These are phyloP conservation scores for Eucalyptus sp. DNA, from an alignment of 345 rosid genomes.

Conservation along the genomic window DNA sequence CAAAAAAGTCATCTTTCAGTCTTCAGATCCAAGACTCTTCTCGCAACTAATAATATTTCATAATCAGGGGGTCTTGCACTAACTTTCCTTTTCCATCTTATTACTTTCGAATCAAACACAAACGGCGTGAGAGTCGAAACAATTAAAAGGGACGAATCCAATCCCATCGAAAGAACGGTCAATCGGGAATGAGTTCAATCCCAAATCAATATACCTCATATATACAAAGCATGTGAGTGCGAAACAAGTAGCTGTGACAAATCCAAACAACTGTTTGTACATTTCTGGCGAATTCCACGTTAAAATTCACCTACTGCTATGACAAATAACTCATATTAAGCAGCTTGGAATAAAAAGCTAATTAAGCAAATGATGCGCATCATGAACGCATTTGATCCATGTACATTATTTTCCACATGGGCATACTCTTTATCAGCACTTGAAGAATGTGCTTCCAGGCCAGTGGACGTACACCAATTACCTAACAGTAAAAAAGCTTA, in stretches of 20 bases:
- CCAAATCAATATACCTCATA: neutral
- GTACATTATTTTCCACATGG: neutral
- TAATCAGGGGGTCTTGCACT: neutral
- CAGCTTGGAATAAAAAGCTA: neutral
- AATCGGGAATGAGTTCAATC: neutral
- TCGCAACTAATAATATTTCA: neutral
- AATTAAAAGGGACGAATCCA: neutral
- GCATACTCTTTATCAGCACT: neutral
- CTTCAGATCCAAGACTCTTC: neutral
- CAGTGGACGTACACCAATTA: neutral
- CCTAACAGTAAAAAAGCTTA: neutral
- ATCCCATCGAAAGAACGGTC: neutral
- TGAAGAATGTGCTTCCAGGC: neutral
- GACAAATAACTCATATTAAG: neutral
- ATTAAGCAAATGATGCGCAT: neutral
- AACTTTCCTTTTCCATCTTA: neutral
- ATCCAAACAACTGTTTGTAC: neutral
- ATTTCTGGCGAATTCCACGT: neutral
- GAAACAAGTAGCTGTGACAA: neutral
- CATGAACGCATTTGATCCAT: neutral
- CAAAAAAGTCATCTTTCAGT: neutral
- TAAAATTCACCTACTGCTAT: neutral
- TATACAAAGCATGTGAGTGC: neutral
- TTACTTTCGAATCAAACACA: neutral
- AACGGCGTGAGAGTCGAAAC: neutral